These are phyloP conservation scores for Phytophthora pluvialis DNA, from an alignment of 352 stramenopile genomes.

Conservation along the genomic window DNA sequence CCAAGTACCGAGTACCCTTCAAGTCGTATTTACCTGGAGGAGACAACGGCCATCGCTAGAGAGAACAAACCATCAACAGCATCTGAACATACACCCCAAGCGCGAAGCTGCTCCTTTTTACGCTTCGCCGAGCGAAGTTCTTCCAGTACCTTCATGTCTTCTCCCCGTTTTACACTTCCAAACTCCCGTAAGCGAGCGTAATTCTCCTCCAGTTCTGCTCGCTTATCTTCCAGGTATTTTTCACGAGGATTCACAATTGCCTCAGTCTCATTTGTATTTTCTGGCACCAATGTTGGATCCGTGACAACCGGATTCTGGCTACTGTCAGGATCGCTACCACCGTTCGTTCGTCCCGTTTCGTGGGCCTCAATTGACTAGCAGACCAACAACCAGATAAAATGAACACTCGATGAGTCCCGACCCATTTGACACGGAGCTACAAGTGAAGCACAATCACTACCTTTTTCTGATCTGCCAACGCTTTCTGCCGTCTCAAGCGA, in stretches of 20 bases:
- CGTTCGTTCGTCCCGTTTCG: conserved; percentile 1
- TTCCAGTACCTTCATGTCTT: conserved; percentile 39
- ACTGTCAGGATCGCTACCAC: background rate
- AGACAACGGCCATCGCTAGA: conserved; percentile 31
- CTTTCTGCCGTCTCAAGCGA: conserved; percentile 54
- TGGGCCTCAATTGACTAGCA: conserved; percentile 16
- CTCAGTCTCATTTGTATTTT: background rate
- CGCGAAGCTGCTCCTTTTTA: conserved; percentile 31
- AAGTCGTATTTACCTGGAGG: conserved; percentile 29
- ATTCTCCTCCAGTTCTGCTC: conserved; percentile 52
- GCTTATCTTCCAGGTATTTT: conserved; percentile 50
- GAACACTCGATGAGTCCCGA: background rate
- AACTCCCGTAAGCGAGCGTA: conserved; percentile 48
- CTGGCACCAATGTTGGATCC: background rate
- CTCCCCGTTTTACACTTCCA: conserved; percentile 43
- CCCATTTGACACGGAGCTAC: background rate
- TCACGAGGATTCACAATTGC: conserved; percentile 32
- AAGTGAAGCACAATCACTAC: conserved; percentile 10
- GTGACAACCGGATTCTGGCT: conserved; percentile 1
- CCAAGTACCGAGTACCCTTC: background rate
- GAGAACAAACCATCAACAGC: conserved; percentile 39
- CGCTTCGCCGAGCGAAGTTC: conserved; percentile 36
- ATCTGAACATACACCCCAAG: conserved; percentile 38
- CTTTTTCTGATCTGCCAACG: conserved; percentile 48
- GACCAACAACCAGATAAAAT: background rate